Base-by-base conservation (phyloP, 2,329 filamentous ascomycete species). In the Sporothrix protearum region DNA sequence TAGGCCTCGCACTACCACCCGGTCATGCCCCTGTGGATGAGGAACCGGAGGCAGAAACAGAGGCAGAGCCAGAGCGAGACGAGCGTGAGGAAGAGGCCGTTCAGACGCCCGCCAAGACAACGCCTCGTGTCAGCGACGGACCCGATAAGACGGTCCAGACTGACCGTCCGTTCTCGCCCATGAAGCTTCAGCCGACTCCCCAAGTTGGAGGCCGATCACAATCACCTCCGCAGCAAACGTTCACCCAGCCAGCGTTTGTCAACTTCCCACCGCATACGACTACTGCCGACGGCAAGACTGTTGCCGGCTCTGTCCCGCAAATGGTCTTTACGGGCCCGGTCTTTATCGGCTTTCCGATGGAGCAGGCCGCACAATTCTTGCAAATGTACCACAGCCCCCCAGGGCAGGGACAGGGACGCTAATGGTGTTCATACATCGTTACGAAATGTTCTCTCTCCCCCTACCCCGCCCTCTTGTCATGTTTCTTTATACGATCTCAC, bases 321-420 rank as follows among this genome's bases (percentile, higher is more conserved):
- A 91, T 97, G 87, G 85, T 96, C 0, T 97, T 97, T 78, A 97
- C 92, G 9, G 95, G 95, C 0, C 95, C 95, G 0, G 94, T 97
- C 0, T 97, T 97, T 78, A 93, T 98, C 76, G 95, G 95, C 0
- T 97, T 97, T 77, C 89, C 91, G 10, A 87, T 93, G 73, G 92
- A 96, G 73, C 90, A 96, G 78, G 92, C 92, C n/a, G 87, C 92
- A 30, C 85, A 88, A 70, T 86, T 96, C 68, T 86, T 96, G 83
- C 89, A 91, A 75, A 85, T 88, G 71, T 86, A 84, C 72, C 84
- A 83, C 78, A 53, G 49, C 66, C 53, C 61, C 36, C 69, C 67
- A 12, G 66, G 57, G 42, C 67, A n/a, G n/a, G n/a, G n/a, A n/a
- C n/a, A 68, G 28, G 68, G 57, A 42, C 64, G 12, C 39, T 69